These are phyloP conservation scores for Cryoendolithus antarcticus DNA, from an alignment of 2,329 filamentous ascomycete genomes.

Conservation along the genomic window DNA sequence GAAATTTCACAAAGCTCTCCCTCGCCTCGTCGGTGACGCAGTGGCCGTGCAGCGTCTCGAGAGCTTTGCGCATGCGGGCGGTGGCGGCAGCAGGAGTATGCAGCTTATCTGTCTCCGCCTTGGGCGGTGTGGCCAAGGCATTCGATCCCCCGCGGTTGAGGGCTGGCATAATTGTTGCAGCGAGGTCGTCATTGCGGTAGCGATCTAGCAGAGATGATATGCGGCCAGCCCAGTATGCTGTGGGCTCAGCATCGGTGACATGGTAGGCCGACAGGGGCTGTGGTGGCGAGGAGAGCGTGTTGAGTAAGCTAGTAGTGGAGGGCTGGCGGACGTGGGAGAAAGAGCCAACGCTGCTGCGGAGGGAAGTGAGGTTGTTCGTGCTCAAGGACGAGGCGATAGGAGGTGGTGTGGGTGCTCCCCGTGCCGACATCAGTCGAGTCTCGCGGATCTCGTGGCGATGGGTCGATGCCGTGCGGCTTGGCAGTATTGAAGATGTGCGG, in stretches of 20 bases:
- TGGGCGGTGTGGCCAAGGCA: neutral
- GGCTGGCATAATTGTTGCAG: slow-evolving; percentile 8
- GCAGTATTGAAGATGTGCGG: no score
- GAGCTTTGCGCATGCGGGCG: slow-evolving; percentile 17
- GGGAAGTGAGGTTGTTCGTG: slow-evolving; percentile 1
- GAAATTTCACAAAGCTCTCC: slow-evolving; percentile 19
- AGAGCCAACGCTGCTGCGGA: neutral
- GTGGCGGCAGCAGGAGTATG: slow-evolving; percentile 17
- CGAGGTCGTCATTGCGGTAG: slow-evolving; percentile 34
- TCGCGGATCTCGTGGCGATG: slow-evolving; percentile 17
- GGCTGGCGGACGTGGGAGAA: slow-evolving; percentile 3
- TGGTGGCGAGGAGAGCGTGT: neutral
- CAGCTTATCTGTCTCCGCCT: slow-evolving; percentile 16
- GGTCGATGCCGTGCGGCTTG: slow-evolving; percentile 9
- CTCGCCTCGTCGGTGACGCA: slow-evolving; percentile 19
- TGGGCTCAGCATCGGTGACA: slow-evolving; percentile 22
- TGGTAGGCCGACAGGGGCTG: slow-evolving; percentile 2
- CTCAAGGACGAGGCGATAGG: slow-evolving; percentile 1
- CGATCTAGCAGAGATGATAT: slow-evolving; percentile 46
- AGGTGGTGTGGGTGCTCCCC: slow-evolving; percentile 17
- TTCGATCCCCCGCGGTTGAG: slow-evolving; percentile 3
- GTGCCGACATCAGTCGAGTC: slow-evolving; percentile 18
- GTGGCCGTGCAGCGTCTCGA: slow-evolving; percentile 15
- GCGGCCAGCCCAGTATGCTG: slow-evolving; percentile 50
- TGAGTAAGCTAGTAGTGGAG: slow-evolving; percentile 2